phyloP scores from a whole-genome alignment of 2,329 filamentous ascomycete species.

The Pestalotiopsis sp. region DNA sequence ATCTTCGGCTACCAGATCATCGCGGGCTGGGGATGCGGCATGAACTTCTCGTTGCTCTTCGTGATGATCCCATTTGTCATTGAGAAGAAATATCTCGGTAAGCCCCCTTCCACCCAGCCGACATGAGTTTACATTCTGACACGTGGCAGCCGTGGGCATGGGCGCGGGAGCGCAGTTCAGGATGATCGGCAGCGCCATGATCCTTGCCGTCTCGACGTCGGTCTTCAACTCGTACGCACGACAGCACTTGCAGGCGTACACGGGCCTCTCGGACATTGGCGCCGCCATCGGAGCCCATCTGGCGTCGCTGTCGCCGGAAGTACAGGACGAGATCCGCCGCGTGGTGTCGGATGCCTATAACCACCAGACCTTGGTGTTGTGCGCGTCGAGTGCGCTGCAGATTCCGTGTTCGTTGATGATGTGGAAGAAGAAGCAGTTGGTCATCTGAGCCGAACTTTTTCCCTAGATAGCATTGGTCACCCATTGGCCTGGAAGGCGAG shows the following conservation, averaged over 20 bases:
- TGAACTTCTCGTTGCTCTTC: slow-evolving; percentile 18
- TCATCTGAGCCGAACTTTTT: not conserved
- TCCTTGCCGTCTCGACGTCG: slow-evolving; percentile 20
- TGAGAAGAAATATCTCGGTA: slow-evolving; percentile 19
- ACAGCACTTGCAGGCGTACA: not conserved
- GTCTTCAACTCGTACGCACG: slow-evolving; percentile 17
- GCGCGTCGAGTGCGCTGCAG: not conserved
- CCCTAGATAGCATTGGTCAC: no score
- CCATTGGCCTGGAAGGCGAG: no score
- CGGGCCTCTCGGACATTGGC: not conserved
- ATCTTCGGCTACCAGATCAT: slow-evolving; percentile 18
- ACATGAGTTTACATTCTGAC: not conserved
- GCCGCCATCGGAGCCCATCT: not conserved
- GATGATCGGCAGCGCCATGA: slow-evolving; percentile 21
- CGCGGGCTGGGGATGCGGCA: slow-evolving; percentile 18
- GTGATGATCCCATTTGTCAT: slow-evolving; percentile 16
- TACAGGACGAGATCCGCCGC: not conserved
- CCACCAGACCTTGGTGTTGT: not conserved
- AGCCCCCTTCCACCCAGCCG: not conserved
- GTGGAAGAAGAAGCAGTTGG: not conserved
- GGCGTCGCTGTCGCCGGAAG: not conserved
- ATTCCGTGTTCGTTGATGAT: not conserved
- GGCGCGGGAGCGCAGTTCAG: slow-evolving; percentile 21
- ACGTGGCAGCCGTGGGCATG: slow-evolving; percentile 19
- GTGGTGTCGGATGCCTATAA: not conserved